These are phyloP conservation scores for Thoreauomyces humboldtii DNA, from an alignment of 192 early-diverging fungal genomes.

Conservation along the genomic window DNA sequence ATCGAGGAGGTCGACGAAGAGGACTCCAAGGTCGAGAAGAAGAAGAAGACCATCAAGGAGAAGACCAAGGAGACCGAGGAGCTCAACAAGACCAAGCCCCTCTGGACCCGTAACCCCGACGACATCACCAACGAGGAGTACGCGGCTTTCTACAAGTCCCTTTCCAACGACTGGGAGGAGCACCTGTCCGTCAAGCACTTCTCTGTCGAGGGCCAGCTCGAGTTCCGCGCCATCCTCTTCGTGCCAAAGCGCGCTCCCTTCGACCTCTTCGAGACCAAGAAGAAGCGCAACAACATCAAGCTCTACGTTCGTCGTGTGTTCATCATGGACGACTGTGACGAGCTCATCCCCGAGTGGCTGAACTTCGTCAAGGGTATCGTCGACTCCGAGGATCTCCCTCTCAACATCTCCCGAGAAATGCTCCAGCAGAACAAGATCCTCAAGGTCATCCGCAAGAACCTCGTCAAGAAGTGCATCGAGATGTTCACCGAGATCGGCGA, in stretches of 20 bases:
- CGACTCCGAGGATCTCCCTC: conserved; percentile 99
- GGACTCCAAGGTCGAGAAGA: conserved; percentile 68
- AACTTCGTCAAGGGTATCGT: conserved; percentile 99
- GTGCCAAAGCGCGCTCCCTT: conserved; percentile 96
- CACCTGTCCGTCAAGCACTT: conserved; percentile 98
- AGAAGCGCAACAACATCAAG: conserved; percentile 99
- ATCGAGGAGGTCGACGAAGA: conserved; percentile 71
- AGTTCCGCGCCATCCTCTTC: conserved; percentile 98
- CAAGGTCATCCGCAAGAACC: conserved; percentile 99
- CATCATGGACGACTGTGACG: conserved; percentile 99
- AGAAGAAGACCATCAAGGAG: conserved; percentile 84
- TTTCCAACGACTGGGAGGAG: conserved; percentile 99
- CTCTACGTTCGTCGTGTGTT: conserved; percentile 99
- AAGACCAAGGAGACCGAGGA: conserved; percentile 83
- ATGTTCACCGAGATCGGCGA: conserved; percentile 96
- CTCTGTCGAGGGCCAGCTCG: conserved; percentile 98
- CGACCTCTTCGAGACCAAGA: conserved; percentile 97
- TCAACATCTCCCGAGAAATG: conserved; percentile 99
- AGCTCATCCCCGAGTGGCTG: conserved; percentile 99
- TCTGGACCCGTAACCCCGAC: conserved; percentile 99
- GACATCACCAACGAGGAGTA: conserved; percentile 96
- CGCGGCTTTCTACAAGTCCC: conserved; percentile 96
- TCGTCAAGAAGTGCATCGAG: conserved; percentile 99
- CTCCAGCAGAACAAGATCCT: conserved; percentile 99
- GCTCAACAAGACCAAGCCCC: conserved; percentile 96